Evolutionary conservation across 2,329 filamentous ascomycete genomes (phyloP).

Genomic region (Alternaria alternata): DNA sequence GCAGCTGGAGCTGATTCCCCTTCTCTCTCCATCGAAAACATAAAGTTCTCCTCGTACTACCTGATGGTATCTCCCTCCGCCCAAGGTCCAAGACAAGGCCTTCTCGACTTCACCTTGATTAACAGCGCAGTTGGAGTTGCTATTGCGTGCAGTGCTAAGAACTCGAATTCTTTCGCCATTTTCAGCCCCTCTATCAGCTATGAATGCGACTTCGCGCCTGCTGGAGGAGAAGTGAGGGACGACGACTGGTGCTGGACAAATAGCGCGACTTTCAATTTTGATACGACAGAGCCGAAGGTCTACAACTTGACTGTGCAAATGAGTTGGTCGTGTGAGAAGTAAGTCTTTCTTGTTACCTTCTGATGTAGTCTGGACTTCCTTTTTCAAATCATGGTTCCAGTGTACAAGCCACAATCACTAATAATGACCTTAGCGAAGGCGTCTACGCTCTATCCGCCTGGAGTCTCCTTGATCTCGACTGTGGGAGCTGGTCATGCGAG

Average conservation of each 20-base stretch:
- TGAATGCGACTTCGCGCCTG: slow-evolving; percentile 8
- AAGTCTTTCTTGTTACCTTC: background rate
- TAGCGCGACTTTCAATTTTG: slow-evolving; percentile 10
- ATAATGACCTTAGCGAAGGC: slow-evolving; percentile 1
- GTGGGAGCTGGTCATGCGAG: slow-evolving; percentile 12
- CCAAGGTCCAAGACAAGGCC: slow-evolving; percentile 1
- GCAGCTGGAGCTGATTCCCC: background rate
- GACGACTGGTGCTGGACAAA: background rate
- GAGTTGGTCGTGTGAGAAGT: slow-evolving; percentile 22
- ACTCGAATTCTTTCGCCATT: slow-evolving; percentile 10
- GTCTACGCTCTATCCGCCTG: slow-evolving; percentile 1
- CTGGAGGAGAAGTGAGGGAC: background rate
- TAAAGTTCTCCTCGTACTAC: slow-evolving; percentile 14
- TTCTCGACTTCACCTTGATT: slow-evolving; percentile 14
- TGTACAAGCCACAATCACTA: background rate
- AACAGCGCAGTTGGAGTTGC: slow-evolving; percentile 7
- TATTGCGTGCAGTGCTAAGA: slow-evolving; percentile 4
- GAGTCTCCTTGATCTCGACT: slow-evolving; percentile 9
- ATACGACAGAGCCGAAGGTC: slow-evolving; percentile 1
- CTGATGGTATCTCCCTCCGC: slow-evolving; percentile 15
- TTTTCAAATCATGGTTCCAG: background rate
- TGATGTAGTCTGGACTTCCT: background rate
- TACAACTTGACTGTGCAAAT: slow-evolving; percentile 9
- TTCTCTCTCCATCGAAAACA: background rate
- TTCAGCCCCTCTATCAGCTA: slow-evolving; percentile 5